Percentiles rank a stretch among this genome's conserved stretches.
These are phyloP conservation scores for Diaporthe vexans DNA, from an alignment of 2,329 filamentous ascomycete genomes.

Conservation along the genomic window DNA sequence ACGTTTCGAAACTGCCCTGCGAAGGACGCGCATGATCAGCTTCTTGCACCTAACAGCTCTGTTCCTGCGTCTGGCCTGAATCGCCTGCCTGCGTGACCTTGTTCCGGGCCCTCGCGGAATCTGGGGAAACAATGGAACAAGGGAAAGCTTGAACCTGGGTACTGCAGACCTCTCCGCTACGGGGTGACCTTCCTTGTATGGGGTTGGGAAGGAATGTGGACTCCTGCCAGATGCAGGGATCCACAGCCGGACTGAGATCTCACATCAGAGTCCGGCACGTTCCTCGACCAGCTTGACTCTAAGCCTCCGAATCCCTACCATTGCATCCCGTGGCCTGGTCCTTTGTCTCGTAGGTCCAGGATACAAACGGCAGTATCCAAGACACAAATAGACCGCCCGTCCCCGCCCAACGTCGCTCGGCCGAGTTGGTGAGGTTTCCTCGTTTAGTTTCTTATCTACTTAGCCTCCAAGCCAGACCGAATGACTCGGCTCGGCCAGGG, in stretches of 20 bases:
- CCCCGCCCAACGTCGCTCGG: background rate
- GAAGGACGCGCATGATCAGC: slow-evolving; percentile 24
- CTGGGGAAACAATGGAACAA: slow-evolving; percentile 3
- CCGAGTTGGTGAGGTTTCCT: background rate
- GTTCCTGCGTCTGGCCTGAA: slow-evolving; percentile 24
- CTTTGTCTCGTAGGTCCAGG: slow-evolving; percentile 14
- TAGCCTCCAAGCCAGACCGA: slow-evolving; percentile 19
- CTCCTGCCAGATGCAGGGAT: slow-evolving; percentile 28
- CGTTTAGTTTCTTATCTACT: background rate
- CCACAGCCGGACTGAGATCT: slow-evolving; percentile 27
- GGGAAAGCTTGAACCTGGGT: background rate
- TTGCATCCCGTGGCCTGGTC: slow-evolving; percentile 10
- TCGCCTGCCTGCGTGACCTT: slow-evolving; percentile 18
- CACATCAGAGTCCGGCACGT: slow-evolving; percentile 15
- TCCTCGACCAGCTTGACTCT: background rate
- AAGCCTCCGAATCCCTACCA: slow-evolving; percentile 2
- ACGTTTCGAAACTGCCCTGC: slow-evolving; percentile 7
- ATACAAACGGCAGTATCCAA: slow-evolving; percentile 22
- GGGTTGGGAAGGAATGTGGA: slow-evolving; percentile 22
- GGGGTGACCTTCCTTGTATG: background rate
- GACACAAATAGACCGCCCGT: background rate
- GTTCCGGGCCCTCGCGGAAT: background rate
- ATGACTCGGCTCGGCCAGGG: slow-evolving; percentile 33
- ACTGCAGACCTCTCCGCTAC: background rate
- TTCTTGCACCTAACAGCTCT: background rate